Evolutionary conservation across 345 rosid genomes (phyloP), one percentile per base, ranked within the genome.

Genomic region (Acer saccharum): DNA sequence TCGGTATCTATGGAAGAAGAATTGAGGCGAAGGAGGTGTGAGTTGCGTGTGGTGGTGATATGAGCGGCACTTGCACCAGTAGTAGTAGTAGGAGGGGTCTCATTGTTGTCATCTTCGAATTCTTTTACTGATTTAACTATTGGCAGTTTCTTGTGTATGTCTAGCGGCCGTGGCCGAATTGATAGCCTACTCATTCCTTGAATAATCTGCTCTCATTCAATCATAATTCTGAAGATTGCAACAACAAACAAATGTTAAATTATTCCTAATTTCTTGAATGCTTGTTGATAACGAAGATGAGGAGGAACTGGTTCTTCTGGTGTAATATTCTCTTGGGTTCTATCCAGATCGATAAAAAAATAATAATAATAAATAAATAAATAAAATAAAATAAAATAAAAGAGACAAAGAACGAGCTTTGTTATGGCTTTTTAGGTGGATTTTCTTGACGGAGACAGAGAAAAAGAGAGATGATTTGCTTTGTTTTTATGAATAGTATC

Each of bases 131-230:
- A 94, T 81, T 96, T 96, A 1, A 96, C 82, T 74, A 96, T 94
- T 8, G 99, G 99, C 58, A 96, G 92, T 91, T 94, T 96, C 84
- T 93, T 96, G 86, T 94, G 97, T 44, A 96, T 92, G 85, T 96
- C 99, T 17, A 96, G 82, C 18, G 99, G 99, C 27, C 99, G 91
- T 23, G 99, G 99, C 79, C 99, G 81, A 77, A 96, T 87, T 39
- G 99, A 96, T 6, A 94, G 90, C 87, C 99, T 90, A 83, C 98
- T 94, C 99, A 96, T 78, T 76, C 62, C 73, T 65, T 74, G 75
- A 7, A 58, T 39, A n/a, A 58, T 13, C 61, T 12, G 17, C 48
- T 18, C 75, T 57, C 65, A 72, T 35, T 17, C 25, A 60, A 71
- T 5, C 41, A 71, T 10, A 27, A 55, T 71, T 32, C 74, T 27